Conservation (phyloP, 352 stramenopile genomes). For the Pythium aristosporum region DNA sequence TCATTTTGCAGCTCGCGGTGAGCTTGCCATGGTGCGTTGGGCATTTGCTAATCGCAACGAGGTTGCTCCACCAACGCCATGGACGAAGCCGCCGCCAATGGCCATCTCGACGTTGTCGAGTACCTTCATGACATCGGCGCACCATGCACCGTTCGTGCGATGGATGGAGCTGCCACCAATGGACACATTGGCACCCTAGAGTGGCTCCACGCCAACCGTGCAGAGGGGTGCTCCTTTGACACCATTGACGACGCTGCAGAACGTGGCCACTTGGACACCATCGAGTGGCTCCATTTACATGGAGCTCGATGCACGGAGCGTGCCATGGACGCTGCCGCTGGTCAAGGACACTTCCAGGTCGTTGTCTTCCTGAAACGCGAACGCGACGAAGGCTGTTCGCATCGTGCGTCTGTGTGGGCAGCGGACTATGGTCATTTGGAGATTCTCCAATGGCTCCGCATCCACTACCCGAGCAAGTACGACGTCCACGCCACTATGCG, state of each 20-base stretch:
- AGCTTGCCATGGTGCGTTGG: not conserved
- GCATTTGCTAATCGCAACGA: not conserved
- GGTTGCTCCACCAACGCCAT: not conserved
- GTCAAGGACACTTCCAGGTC: not conserved
- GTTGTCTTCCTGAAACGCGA: not conserved
- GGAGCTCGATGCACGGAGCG: not conserved
- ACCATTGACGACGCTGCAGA: not conserved
- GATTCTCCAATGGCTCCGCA: not conserved
- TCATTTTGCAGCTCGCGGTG: conserved; percentile 4
- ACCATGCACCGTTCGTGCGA: not conserved
- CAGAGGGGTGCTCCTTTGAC: not conserved
- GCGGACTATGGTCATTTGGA: not conserved
- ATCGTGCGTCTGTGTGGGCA: not conserved
- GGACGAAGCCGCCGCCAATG: conserved; percentile 1
- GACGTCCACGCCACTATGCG: not conserved
- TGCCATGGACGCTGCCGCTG: not conserved
- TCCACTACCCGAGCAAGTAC: not conserved
- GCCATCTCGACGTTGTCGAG: not conserved
- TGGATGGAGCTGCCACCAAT: not conserved
- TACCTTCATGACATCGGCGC: not conserved
- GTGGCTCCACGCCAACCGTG: not conserved
- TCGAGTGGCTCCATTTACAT: not conserved
- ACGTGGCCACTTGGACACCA: not conserved
- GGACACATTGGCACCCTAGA: not conserved
- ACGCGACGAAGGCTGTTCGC: not conserved